These are phyloP conservation scores for Teratosphaeria nubilosa DNA, from an alignment of 2,329 filamentous ascomycete genomes.

Conservation along the genomic window DNA sequence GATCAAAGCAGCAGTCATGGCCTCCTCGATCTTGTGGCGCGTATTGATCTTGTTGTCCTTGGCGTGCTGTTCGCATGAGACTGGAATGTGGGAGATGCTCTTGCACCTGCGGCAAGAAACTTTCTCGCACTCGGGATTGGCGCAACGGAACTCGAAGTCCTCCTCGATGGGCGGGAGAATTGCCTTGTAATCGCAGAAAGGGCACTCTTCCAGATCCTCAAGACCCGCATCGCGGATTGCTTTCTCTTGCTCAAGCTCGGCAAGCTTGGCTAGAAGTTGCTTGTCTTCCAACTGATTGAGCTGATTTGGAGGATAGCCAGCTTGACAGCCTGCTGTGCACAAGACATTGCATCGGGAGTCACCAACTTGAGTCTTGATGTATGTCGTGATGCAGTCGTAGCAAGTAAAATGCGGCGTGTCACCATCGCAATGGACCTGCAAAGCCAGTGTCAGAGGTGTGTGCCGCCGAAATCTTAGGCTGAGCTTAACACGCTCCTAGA, in stretches of 20 bases:
- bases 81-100: constrained; percentile 58
- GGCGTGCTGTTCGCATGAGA: constrained; percentile 56
- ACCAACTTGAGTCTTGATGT: constrained; percentile 60
- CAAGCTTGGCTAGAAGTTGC: constrained; percentile 51
- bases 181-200: constrained; percentile 72
- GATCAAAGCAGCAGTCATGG: constrained; percentile 71
- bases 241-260: constrained; percentile 60
- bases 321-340: constrained; percentile 58
- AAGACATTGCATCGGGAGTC: constrained; percentile 55
- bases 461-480: background rate
- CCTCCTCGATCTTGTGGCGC: constrained; percentile 66
- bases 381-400: constrained; percentile 51
- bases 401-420: constrained; percentile 58
- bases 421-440: constrained; percentile 50
- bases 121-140: constrained; percentile 53
- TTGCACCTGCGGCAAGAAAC: constrained; percentile 50
- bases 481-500: too few relatives aligned
- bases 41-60: constrained; percentile 51
- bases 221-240: constrained; percentile 60
- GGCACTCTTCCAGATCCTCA: constrained; percentile 63
- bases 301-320: constrained; percentile 48
- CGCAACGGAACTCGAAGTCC: constrained; percentile 65
- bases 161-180: constrained; percentile 58
- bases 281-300: constrained; percentile 48
- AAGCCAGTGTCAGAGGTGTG: background rate